Evolutionary conservation across 331 rosid genomes (phyloP).

Genomic region (Acacia pycnantha): DNA sequence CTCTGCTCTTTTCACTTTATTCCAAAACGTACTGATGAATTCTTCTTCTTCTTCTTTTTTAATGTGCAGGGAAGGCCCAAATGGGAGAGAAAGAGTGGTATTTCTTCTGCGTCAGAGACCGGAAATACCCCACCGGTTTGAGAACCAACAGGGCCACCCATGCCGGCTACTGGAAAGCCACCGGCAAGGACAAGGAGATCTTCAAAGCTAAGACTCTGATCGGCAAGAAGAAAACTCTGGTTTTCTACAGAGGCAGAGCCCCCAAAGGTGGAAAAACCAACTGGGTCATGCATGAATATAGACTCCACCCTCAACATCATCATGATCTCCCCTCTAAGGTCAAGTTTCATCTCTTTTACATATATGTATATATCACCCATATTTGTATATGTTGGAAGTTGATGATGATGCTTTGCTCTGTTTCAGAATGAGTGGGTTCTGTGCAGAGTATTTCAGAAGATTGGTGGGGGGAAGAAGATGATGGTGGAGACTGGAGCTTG

Average conservation of each 20-base stretch:
- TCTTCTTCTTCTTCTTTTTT: background rate
- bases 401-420: slow-evolving; percentile 2
- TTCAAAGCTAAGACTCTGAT: slow-evolving; percentile 40
- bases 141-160: slow-evolving; percentile 86
- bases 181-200: slow-evolving; percentile 86
- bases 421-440: slow-evolving; percentile 84
- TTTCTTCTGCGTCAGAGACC: slow-evolving; percentile 73
- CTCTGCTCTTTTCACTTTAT: background rate
- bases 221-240: slow-evolving; percentile 94
- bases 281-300: slow-evolving; percentile 96
- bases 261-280: slow-evolving; percentile 78
- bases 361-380: too few species aligned
- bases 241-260: slow-evolving; percentile 95
- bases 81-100: slow-evolving; percentile 88
- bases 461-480: slow-evolving; percentile 39
- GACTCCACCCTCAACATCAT: slow-evolving; percentile 35
- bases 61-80: slow-evolving; percentile 62
- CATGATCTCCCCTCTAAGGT: slow-evolving; percentile 46
- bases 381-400: background rate
- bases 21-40: too few species aligned
- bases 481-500: slow-evolving; percentile 33
- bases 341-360: background rate
- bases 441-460: slow-evolving; percentile 66
- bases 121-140: slow-evolving; percentile 82
- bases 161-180: slow-evolving; percentile 94